These are phyloP conservation scores for Mycena haematopus DNA, from an alignment of 768 basidiomycete genomes.

Conservation along the genomic window DNA sequence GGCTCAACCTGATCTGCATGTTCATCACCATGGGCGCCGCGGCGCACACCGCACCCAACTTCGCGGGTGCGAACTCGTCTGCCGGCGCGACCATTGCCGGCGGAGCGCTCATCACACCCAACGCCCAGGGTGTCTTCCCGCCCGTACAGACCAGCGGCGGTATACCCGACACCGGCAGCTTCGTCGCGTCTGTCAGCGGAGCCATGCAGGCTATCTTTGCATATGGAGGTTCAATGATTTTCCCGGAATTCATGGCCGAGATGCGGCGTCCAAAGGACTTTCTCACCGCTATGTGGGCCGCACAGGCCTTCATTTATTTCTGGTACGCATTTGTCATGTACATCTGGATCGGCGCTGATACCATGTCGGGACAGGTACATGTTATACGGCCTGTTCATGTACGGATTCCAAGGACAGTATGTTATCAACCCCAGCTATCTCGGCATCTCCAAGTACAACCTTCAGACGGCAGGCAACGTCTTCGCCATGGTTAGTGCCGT, in stretches of 20 bases:
- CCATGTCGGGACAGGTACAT: constrained; percentile 12
- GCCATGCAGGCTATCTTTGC: constrained; percentile 20
- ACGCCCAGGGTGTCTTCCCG: constrained; percentile 16
- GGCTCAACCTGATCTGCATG: constrained; percentile 19
- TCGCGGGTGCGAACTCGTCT: neutral
- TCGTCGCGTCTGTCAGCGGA: constrained; percentile 16
- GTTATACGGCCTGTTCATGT: constrained; percentile 19
- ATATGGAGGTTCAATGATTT: constrained; percentile 14
- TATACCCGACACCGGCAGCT: constrained; percentile 11
- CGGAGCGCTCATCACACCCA: constrained; percentile 15
- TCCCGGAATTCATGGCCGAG: constrained; percentile 21
- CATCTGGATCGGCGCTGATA: constrained; percentile 1
- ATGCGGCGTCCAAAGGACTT: constrained; percentile 17
- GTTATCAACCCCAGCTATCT: constrained; percentile 18
- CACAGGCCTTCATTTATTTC: constrained; percentile 19
- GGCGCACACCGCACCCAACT: constrained; percentile 10
- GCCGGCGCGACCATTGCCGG: constrained; percentile 15
- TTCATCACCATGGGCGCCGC: constrained; percentile 22
- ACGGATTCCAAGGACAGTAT: constrained; percentile 21
- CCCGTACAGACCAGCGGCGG: constrained; percentile 20
- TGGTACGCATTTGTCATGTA: constrained; percentile 11
- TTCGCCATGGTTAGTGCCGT: constrained; percentile 21
- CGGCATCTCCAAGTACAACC: constrained; percentile 14
- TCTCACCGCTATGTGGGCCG: constrained; percentile 17
- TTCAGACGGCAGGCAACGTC: constrained; percentile 19